Evolutionary conservation across 2,329 filamentous ascomycete species (phyloP).

Genomic region (Pezicula neosporulosa): DNA sequence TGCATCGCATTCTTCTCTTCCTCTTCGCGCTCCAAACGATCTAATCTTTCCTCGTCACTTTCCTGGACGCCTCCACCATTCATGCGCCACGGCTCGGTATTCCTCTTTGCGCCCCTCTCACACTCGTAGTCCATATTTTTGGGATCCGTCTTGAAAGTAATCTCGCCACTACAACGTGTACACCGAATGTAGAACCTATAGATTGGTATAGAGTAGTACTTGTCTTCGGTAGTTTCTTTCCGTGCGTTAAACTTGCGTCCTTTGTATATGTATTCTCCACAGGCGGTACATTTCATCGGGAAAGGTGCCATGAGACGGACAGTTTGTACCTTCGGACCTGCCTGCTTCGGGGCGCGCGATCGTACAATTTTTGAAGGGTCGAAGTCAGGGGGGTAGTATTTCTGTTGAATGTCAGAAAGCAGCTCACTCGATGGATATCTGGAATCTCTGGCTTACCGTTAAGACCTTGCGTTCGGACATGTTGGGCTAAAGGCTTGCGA

Average conservation of each 20-base stretch:
- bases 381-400: constrained; percentile 73
- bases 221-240: constrained; percentile 89
- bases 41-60: constrained; percentile 82
- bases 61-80: constrained; percentile 59
- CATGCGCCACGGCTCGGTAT: constrained; percentile 84
- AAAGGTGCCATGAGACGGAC: constrained; percentile 91
- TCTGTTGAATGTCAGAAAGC: constrained; percentile 27
- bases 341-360: constrained; percentile 63
- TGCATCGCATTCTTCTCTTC: constrained; percentile 90
- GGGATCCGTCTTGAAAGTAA: constrained; percentile 91
- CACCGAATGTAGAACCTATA: constrained; percentile 90
- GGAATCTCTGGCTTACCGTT: no score
- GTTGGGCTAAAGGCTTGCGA: constrained; percentile 12
- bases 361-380: constrained; percentile 79
- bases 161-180: constrained; percentile 80
- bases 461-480: constrained; percentile 90
- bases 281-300: constrained; percentile 67
- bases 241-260: constrained; percentile 93
- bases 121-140: constrained; percentile 89
- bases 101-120: constrained; percentile 79
- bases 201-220: constrained; percentile 84
- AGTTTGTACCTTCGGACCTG: constrained; percentile 77
- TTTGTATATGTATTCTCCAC: constrained; percentile 84
- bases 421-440: no score
- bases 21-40: constrained; percentile 77